These are phyloP conservation scores for Pichia sp. DNA, from an alignment of 1,139 yeast genomes.

Conservation along the genomic window DNA sequence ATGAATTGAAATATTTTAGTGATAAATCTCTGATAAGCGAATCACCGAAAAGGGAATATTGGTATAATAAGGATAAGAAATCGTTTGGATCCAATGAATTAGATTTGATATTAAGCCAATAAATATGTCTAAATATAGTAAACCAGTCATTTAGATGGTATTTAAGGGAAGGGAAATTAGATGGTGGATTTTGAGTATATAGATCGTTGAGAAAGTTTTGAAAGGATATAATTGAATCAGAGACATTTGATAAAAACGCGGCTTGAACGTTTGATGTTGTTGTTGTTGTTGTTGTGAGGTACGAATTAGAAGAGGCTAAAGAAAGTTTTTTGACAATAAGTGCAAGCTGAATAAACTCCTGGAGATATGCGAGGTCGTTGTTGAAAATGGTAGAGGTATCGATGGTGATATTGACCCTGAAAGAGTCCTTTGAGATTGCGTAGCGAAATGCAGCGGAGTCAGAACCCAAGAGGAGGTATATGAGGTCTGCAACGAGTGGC, in stretches of 20 bases:
- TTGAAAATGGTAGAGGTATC: neutral
- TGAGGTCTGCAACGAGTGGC: too few species aligned
- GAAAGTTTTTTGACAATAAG: slow-evolving; percentile 7
- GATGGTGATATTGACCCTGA: too few species aligned
- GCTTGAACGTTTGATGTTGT: neutral
- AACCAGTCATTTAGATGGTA: slow-evolving; percentile 47
- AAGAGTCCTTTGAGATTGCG: too few species aligned
- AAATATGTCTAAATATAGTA: slow-evolving; percentile 49
- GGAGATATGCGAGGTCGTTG: too few species aligned
- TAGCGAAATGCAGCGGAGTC: too few species aligned
- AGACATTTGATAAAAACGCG: slow-evolving; percentile 3
- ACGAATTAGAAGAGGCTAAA: neutral
- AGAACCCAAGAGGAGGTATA: too few species aligned
- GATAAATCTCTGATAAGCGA: slow-evolving; percentile 4
- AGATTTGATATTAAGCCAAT: slow-evolving; percentile 5
- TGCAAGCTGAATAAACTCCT: slow-evolving; percentile 7
- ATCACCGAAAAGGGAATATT: slow-evolving; percentile 10
- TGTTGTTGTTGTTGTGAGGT: neutral
- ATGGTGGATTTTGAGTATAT: slow-evolving; percentile 9
- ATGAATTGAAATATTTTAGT: neutral
- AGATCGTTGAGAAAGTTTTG: slow-evolving; percentile 3
- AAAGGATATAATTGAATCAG: slow-evolving; percentile 3
- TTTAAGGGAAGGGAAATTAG: slow-evolving; percentile 35
- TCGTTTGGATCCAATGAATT: neutral
- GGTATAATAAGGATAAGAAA: slow-evolving; percentile 6